phyloP scores from a whole-genome alignment of 257 asterid species.

The Vinca minor region DNA sequence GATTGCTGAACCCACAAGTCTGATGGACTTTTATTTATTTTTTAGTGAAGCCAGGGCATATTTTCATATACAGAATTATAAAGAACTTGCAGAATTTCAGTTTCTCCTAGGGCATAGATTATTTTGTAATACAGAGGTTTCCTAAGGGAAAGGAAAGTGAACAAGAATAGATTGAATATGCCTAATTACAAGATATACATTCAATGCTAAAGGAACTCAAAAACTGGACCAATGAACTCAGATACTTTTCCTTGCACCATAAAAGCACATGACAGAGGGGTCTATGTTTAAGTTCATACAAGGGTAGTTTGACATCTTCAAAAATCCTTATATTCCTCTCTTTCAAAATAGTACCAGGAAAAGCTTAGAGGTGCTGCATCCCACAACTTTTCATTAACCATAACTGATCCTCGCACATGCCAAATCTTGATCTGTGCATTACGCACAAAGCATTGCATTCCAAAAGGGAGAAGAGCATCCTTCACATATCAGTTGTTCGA shows the following conservation, averaged over 20 bases:
- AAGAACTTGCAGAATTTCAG: neutral
- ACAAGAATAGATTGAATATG: neutral
- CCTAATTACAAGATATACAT: neutral
- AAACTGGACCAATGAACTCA: neutral
- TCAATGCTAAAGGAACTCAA: neutral
- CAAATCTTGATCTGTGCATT: neutral
- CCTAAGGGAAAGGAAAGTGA: neutral
- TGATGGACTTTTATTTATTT: neutral
- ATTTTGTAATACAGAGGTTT: neutral
- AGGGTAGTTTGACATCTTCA: neutral
- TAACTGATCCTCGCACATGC: neutral
- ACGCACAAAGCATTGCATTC: neutral
- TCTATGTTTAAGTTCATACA: neutral
- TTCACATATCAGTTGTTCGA: neutral
- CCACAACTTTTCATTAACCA: neutral
- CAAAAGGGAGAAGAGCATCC: neutral
- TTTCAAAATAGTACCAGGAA: neutral
- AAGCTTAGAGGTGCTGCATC: neutral
- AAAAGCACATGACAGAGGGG: neutral
- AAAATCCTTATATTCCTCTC: neutral
- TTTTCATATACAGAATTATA: neutral
- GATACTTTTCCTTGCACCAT: neutral
- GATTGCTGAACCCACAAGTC: neutral
- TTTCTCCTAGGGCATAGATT: neutral
- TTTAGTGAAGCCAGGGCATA: neutral